These are phyloP conservation scores for Podila verticillata DNA, from an alignment of 192 early-diverging fungal genomes.

Conservation along the genomic window DNA sequence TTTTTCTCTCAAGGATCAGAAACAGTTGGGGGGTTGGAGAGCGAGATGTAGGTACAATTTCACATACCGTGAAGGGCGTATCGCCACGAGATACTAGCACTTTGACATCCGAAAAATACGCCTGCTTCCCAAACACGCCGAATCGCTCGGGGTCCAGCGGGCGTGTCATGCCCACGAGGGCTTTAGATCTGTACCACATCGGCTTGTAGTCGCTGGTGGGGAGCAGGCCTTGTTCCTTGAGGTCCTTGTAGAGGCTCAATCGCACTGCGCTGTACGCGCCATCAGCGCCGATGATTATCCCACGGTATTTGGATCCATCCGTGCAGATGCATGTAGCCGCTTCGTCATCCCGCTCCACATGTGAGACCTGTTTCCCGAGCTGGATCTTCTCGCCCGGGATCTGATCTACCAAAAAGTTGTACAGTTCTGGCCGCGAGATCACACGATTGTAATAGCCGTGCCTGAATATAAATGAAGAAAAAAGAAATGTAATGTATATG, in stretches of 20 bases:
- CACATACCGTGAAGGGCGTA: conserved; percentile 19
- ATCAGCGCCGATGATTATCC: conserved; percentile 44
- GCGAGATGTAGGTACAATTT: too few species aligned
- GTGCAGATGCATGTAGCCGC: conserved; percentile 9
- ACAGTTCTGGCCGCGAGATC: conserved; percentile 39
- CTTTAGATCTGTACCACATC: conserved; percentile 3
- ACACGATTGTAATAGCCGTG: conserved; percentile 17
- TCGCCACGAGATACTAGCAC: conserved; percentile 28
- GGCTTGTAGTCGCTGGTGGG: conserved; percentile 35
- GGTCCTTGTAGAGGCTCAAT: conserved; percentile 32
- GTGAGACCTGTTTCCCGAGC: conserved; percentile 12
- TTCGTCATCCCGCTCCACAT: conserved; percentile 6
- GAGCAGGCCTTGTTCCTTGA: conserved; percentile 8
- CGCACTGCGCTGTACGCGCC: conserved; percentile 51
- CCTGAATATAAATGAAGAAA: background rate
- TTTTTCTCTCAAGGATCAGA: too few species aligned
- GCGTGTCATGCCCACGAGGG: conserved; percentile 34
- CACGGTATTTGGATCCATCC: conserved; percentile 37
- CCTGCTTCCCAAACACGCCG: background rate
- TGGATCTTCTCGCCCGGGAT: conserved; percentile 24
- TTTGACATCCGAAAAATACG: conserved; percentile 10
- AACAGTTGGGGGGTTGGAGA: background rate
- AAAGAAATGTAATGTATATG: background rate
- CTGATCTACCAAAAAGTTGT: conserved; percentile 25
- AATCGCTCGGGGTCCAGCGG: conserved; percentile 26